phyloP scores from a whole-genome alignment of 805 yeast genomes.

The Gaillardinia entomophila region DNA sequence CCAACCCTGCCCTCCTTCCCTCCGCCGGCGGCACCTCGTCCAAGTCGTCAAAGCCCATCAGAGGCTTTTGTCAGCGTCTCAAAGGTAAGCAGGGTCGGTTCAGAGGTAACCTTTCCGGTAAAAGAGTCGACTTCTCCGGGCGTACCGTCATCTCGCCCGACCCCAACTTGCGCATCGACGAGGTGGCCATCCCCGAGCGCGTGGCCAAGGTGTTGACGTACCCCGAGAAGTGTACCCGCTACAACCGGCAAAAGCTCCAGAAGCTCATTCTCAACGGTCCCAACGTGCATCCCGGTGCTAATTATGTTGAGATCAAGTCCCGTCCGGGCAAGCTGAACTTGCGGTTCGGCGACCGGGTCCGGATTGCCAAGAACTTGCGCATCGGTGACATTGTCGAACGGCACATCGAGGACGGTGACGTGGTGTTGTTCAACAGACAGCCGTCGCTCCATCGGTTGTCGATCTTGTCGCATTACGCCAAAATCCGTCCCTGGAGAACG shows the following conservation, averaged over 20 bases:
- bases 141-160: constrained; percentile 98
- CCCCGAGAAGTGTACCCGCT: constrained; percentile 90
- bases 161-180: constrained; percentile 90
- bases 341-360: constrained; percentile 78
- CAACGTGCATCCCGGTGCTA: constrained; percentile 91
- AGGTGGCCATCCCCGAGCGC: constrained; percentile 96
- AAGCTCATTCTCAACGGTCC: constrained; percentile 79
- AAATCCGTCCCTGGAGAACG: constrained; percentile 96
- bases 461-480: constrained; percentile 91
- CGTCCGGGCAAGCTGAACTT: constrained; percentile 85
- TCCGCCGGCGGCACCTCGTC: constrained; percentile 46
- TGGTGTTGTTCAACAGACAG: constrained; percentile 93
- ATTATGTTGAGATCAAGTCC: constrained; percentile 75
- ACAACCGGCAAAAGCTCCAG: constrained; percentile 76
- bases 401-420: constrained; percentile 95
- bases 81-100: constrained; percentile 99
- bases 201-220: constrained; percentile 94
- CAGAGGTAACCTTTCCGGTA: constrained; percentile 96
- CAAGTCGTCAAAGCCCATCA: constrained; percentile 67
- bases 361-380: constrained; percentile 67
- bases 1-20: constrained; percentile 73
- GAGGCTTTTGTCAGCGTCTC: constrained; percentile 94
- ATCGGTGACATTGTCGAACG: constrained; percentile 95
- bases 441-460: constrained; percentile 95
- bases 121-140: constrained; percentile 97